Base-by-base conservation (phyloP, 1,284 basidiomycete species). In the Irpex lacteus region DNA sequence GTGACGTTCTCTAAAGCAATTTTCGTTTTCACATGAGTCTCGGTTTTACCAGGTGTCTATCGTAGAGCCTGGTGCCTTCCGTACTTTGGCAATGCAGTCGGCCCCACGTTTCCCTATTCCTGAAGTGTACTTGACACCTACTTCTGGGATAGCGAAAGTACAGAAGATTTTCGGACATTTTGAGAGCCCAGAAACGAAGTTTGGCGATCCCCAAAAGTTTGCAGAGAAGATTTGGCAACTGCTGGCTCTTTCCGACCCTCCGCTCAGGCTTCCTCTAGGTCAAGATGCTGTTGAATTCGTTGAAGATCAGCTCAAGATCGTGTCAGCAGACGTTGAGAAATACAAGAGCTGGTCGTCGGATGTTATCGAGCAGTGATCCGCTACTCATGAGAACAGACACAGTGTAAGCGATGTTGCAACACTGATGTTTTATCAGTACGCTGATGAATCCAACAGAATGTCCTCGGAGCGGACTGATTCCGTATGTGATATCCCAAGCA, bases 231-330 rank as follows among this genome's bases (percentile, higher is more conserved):
- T 73, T 76, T 66, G 76, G 79, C 1, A 59, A 59, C 50, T 2
- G 76, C 70, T 2, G 74, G 72, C 36, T 70, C 68, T 5, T 82
- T 60, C 47, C 82, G 73, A 6, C 76, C 79, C 5, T 85, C 86
- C 66, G 81, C 71, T 4, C 73, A 72, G 68, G 86, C 81, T 0
- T 81, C 84, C 19, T 81, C 68, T 13, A 70, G 67, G 19, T 81
- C 66, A 54, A 89, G 70, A 68, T 87, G 85, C 26, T 77, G 69
- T 54, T 73, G 70, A 6, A 89, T 81, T 87, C 87, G 89, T 47
- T 84, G 44, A 47, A n/a, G 44, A n/a, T 47, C 44, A 47, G 44
- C 44, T 47, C 44, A 47, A 47, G n/a, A 47, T 47, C 44, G n/a
- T 47, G 13, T 47, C 44, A n/a, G 7, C 44, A n/a, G 44, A 47